Evolutionary conservation across 257 asterid species (phyloP), one percentile per base, ranked within the genome.

Genomic region (Craterostigma plantagineum): DNA sequence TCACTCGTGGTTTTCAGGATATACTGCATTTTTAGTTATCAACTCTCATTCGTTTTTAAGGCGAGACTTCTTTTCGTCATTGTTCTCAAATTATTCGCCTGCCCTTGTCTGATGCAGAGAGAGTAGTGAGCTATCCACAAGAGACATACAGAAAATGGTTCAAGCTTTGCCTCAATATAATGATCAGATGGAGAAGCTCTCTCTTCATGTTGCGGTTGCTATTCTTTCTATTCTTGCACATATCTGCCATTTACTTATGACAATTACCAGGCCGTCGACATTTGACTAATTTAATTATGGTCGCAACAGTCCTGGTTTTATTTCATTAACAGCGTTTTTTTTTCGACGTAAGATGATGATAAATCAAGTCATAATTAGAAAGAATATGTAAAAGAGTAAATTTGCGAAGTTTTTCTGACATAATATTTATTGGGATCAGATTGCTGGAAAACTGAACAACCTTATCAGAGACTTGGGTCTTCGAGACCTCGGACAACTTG

Each of bases 111-210:
- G 37, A 38, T 65, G 69, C 49, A 90, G 98, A 69, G 95, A 90
- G 51, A 79, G 92, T 56, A 46, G 73, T 63, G 98, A 90, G 62
- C 37, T 90, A 63, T 90, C 95, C 45, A 80, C 95, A 9, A 63
- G 98, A 66, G 98, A 83, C 49, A 55, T 90, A 64, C 95, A 90
- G 81, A 90, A 80, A 68, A 70, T 90, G 93, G 95, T 83, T 63
- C 98, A 90, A 69, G 79, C 93, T 49, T 70, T 90, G 73, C 95
- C 95, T 16, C 91, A 79, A 39, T 90, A 83, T 50, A 83, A 77
- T 56, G 98, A 90, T 57, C 90, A 72, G 75, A 82, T 76, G 84
- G 98, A 83, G 45, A 90, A 60, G 63, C 92, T 90, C 50, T 76
- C 95, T 59, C 64, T 52, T 51, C 98, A 90, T 59, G 95, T 83